Evolutionary conservation across 2,329 filamentous ascomycete genomes (phyloP).

Genomic region (Leptoxyphium fumago): DNA sequence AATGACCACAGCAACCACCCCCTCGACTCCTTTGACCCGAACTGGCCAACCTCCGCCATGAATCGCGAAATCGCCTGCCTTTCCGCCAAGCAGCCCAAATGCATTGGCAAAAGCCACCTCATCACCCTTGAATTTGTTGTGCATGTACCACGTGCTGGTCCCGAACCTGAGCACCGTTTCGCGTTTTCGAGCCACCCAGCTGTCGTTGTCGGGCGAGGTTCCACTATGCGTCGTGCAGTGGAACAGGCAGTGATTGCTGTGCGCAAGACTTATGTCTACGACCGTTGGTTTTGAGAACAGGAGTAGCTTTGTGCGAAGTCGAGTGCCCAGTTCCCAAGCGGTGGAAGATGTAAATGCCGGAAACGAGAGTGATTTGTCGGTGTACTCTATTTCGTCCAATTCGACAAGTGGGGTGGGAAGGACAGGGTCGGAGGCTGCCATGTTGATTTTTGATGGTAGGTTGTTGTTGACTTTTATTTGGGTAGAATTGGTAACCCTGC

Average conservation of each 20-base stretch:
- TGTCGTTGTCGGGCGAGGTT: conserved; percentile 45
- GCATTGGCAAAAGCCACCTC: conserved; percentile 48
- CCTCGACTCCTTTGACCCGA: conserved; percentile 57
- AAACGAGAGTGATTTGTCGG: conserved; percentile 30
- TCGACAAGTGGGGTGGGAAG: conserved; percentile 13
- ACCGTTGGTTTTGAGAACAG: conserved; percentile 41
- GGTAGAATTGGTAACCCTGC: too few species aligned
- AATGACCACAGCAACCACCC: conserved; percentile 58
- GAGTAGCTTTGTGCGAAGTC: conserved; percentile 47
- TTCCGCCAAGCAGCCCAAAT: conserved; percentile 46
- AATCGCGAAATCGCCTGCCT: conserved; percentile 52
- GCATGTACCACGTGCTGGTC: conserved; percentile 54
- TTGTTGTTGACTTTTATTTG: too few species aligned
- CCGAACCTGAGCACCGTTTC: conserved; percentile 60
- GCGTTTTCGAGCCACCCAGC: conserved; percentile 51
- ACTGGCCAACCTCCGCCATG: conserved; percentile 67
- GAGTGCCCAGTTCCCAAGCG: conserved; percentile 50
- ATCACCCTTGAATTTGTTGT: conserved; percentile 49
- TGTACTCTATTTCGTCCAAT: conserved; percentile 25
- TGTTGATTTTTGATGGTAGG: not conserved
- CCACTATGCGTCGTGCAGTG: conserved; percentile 53
- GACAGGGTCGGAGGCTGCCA: not conserved
- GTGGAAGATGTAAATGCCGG: conserved; percentile 47
- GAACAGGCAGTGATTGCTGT: conserved; percentile 41
- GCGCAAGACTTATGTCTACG: conserved; percentile 48